phyloP scores from a whole-genome alignment of 495 filamentous ascomycete species.

The Annulohypoxylon moriforme region DNA sequence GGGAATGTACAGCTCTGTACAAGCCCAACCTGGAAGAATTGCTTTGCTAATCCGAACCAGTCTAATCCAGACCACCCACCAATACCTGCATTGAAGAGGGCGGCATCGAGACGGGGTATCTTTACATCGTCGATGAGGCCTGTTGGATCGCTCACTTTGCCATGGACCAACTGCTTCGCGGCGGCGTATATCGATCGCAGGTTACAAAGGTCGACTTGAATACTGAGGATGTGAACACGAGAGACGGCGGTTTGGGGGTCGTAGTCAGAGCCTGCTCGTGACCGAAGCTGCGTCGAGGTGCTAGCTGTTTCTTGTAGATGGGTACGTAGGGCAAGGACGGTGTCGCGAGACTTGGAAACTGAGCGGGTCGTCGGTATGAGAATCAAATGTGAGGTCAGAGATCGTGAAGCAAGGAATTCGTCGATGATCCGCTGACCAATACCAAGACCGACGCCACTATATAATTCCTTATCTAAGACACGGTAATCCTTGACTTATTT shows the following conservation, averaged over 20 bases:
- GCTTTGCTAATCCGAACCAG: conserved; percentile 72
- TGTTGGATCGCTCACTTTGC: conserved; percentile 60
- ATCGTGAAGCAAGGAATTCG: conserved; percentile 81
- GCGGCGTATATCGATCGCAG: conserved; percentile 60
- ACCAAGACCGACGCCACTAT: conserved; percentile 88
- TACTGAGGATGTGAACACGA: conserved; percentile 66
- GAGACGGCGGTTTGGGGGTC: conserved; percentile 56
- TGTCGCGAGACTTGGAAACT: conserved; percentile 67
- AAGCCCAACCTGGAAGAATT: conserved; percentile 69
- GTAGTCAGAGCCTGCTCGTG: conserved; percentile 56
- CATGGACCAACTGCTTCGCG: conserved; percentile 60
- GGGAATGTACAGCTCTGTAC: conserved; percentile 81
- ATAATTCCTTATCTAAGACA: conserved; percentile 40
- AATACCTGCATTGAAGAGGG: conserved; percentile 89
- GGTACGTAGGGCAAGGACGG: conserved; percentile 63
- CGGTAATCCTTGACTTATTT: conserved; percentile 5
- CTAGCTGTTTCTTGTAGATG: conserved; percentile 61
- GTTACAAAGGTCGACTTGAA: conserved; percentile 68
- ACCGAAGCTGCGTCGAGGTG: conserved; percentile 50
- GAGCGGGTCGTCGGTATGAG: conserved; percentile 75
- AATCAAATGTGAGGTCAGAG: conserved; percentile 69
- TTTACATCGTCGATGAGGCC: conserved; percentile 54
- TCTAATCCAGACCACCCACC: conserved; percentile 87
- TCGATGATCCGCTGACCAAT: conserved; percentile 89
- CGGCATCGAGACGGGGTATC: conserved; percentile 78